Evolutionary conservation across 1,284 basidiomycete genomes (phyloP).

Genomic region (Cutaneotrichosporon cutaneum): DNA sequence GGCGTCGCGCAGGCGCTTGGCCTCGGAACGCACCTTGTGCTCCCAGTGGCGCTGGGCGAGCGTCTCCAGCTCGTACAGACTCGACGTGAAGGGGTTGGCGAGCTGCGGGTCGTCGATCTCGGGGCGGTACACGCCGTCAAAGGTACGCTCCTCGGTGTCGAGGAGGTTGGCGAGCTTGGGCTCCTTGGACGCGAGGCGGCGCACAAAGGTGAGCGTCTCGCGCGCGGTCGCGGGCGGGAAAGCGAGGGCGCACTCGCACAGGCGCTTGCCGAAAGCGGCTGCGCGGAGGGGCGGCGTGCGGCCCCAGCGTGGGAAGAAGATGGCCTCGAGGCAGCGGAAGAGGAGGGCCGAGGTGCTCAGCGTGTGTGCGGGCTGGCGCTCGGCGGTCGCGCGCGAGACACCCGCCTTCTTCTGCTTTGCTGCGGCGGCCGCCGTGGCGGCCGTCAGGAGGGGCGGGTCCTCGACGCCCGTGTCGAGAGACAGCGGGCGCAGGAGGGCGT

Average conservation of each 20-base stretch:
- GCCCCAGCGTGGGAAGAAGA: conserved; percentile 67
- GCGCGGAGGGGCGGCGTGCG: conserved; percentile 69
- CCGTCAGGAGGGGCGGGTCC: conserved; percentile 47
- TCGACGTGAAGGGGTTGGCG: conserved; percentile 52
- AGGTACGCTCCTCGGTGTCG: conserved; percentile 77
- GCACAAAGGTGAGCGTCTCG: conserved; percentile 71
- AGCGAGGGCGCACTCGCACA: conserved; percentile 73
- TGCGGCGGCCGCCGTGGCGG: conserved; percentile 28
- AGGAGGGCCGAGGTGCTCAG: conserved; percentile 63
- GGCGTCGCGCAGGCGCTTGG: conserved; percentile 45
- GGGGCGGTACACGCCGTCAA: conserved; percentile 75
- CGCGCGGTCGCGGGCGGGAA: conserved; percentile 69
- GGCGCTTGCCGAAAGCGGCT: conserved; percentile 88
- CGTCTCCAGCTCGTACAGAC: conserved; percentile 51
- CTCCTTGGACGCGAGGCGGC: conserved; percentile 70
- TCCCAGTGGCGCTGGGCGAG: conserved; percentile 51
- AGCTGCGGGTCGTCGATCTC: conserved; percentile 84
- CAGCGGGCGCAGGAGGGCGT: conserved; percentile 55
- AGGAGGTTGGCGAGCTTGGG: conserved; percentile 77
- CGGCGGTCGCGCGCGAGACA: conserved; percentile 14
- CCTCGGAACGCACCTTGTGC: conserved; percentile 46
- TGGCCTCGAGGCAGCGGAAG: conserved; percentile 77
- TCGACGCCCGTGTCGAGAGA: conserved; percentile 56
- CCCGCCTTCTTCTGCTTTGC: conserved; percentile 20
- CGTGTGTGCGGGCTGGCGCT: conserved; percentile 32